Conservation (phyloP, 345 rosid genomes). For the Gossypium ekmanianum region DNA sequence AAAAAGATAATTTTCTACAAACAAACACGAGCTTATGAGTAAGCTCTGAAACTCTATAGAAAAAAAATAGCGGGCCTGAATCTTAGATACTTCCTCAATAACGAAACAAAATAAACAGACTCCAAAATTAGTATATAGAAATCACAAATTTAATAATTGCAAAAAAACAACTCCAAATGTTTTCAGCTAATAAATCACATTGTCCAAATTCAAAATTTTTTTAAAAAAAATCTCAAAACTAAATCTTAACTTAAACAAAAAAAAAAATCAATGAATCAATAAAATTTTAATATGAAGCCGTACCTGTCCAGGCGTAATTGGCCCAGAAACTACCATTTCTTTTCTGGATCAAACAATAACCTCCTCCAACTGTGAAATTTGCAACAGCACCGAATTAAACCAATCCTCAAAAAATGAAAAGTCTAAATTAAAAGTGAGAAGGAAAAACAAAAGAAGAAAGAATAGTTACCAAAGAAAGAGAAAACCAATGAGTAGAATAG, state of each 20-base stretch:
- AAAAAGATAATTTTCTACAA: not conserved
- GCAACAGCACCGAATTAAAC: slow-evolving; percentile 17
- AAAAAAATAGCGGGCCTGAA: not conserved
- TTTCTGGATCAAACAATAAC: slow-evolving; percentile 20
- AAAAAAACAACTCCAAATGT: not conserved
- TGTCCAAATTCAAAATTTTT: slow-evolving; percentile 9
- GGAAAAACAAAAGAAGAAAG: not conserved
- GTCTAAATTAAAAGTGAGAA: slow-evolving; percentile 11
- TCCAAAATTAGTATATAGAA: not conserved
- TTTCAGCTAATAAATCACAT: slow-evolving; percentile 9
- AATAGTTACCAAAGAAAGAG: slow-evolving; percentile 5
- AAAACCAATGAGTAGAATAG: not conserved
- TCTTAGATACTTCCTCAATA: not conserved
- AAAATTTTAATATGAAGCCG: not conserved
- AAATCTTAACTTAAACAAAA: not conserved
- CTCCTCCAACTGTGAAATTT: slow-evolving; percentile 17
- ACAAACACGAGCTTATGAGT: not conserved
- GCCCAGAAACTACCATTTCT: slow-evolving; percentile 60
- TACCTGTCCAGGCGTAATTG: slow-evolving; percentile 89
- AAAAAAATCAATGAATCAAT: slow-evolving; percentile 15
- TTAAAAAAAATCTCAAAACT: not conserved
- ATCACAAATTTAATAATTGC: not conserved
- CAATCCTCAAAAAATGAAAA: slow-evolving; percentile 16
- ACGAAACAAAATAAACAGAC: not conserved
- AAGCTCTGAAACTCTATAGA: not conserved